These are phyloP conservation scores for Quercus tomentella DNA, from an alignment of 331 rosid species.

Conservation along the genomic window DNA sequence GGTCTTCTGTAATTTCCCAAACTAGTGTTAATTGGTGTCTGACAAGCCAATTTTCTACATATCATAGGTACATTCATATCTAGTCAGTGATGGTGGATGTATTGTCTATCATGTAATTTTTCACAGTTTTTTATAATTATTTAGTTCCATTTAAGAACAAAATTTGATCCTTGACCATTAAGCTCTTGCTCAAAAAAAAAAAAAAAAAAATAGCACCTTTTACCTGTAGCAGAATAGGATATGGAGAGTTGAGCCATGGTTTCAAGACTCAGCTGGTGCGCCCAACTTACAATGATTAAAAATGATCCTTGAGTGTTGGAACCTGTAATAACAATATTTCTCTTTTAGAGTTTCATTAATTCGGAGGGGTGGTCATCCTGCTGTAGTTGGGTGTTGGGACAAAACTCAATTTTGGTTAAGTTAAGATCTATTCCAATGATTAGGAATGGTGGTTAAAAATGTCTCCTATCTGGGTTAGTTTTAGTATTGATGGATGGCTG, in stretches of 20 bases:
- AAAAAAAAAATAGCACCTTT: not conserved
- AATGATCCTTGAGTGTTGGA: not conserved
- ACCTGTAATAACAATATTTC: not conserved
- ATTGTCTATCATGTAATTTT: not conserved
- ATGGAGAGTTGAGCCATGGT: not conserved
- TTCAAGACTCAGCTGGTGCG: not conserved
- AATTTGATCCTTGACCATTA: not conserved
- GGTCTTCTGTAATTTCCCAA: not conserved
- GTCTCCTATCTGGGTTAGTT: not conserved
- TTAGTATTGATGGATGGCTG: not conserved
- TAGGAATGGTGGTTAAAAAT: not conserved
- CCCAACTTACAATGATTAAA: not conserved
- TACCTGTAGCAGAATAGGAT: not conserved
- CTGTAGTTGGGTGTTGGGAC: not conserved
- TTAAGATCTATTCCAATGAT: not conserved
- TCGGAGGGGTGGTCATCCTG: not conserved
- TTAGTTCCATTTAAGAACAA: not conserved
- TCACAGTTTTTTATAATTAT: not conserved
- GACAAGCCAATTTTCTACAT: not conserved
- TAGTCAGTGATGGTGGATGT: not conserved
- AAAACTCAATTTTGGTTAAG: not conserved
- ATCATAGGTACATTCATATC: not conserved
- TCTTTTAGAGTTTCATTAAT: not conserved
- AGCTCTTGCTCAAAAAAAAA: not conserved
- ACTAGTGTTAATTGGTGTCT: not conserved